Conservation (phyloP, 2,329 filamentous ascomycete species). For the Teratosphaeria viscida region DNA sequence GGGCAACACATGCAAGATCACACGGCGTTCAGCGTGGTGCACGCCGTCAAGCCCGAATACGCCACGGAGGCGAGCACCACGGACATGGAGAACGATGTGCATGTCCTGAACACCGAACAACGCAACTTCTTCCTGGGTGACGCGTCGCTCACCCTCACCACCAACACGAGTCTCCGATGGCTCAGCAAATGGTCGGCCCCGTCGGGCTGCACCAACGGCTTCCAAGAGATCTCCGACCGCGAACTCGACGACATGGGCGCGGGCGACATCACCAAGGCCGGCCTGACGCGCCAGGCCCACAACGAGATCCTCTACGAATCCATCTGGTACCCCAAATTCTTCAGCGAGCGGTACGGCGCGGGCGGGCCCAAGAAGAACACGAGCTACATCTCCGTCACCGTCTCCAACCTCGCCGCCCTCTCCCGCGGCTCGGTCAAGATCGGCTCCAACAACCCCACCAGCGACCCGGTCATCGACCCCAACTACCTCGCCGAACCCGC, state of each 20-base stretch:
- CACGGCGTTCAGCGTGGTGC: constrained; percentile 4
- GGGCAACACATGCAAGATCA: constrained; percentile 17
- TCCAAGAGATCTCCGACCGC: background rate
- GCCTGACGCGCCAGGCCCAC: background rate
- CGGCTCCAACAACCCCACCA: constrained; percentile 8
- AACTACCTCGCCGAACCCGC: constrained; percentile 32
- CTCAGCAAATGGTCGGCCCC: background rate
- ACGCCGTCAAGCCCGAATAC: background rate
- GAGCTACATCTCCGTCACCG: background rate
- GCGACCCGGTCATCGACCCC: constrained; percentile 15
- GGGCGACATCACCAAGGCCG: background rate
- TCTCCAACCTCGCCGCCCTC: constrained; percentile 23
- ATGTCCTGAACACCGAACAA: background rate
- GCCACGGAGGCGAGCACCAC: constrained; percentile 4
- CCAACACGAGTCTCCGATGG: background rate
- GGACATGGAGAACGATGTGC: constrained; percentile 7
- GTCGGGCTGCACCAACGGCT: background rate
- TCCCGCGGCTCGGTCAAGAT: constrained; percentile 35
- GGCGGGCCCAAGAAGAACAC: background rate
- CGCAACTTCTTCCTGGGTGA: background rate
- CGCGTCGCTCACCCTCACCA: background rate
- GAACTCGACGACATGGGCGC: background rate
- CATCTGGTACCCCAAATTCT: background rate
- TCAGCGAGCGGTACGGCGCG: background rate
- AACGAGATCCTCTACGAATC: background rate